A percentile compares a stretch with the other conserved stretches of the same genome.
These are phyloP conservation scores for Pseudonectria buxi DNA, from an alignment of 2,329 filamentous ascomycete genomes.

Conservation along the genomic window DNA sequence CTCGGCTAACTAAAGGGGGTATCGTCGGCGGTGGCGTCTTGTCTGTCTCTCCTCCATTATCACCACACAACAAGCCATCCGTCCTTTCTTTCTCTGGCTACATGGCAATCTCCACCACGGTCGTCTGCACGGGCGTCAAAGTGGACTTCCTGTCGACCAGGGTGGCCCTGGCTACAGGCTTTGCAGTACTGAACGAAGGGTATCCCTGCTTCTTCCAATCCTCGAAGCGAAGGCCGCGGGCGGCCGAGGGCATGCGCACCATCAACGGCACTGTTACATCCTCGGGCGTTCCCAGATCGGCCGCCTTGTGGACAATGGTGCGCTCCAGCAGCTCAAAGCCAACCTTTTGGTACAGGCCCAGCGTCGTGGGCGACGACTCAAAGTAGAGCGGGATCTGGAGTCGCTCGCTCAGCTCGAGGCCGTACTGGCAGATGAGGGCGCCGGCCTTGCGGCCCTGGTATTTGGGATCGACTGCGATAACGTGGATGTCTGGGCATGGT, in stretches of 20 bases:
- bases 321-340: slow-evolving; percentile 36
- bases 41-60: background rate
- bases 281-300: slow-evolving; percentile 26
- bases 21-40: too few relatives aligned
- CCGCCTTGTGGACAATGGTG: slow-evolving; percentile 32
- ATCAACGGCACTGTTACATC: slow-evolving; percentile 35
- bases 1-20: too few relatives aligned
- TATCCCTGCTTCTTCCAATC: slow-evolving; percentile 25
- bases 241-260: slow-evolving; percentile 33
- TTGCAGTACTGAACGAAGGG: slow-evolving; percentile 7
- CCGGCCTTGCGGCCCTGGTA: slow-evolving; percentile 38
- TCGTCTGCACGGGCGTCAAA: too few relatives aligned
- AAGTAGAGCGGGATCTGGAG: slow-evolving; percentile 38
- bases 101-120: too few relatives aligned
- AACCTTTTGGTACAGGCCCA: slow-evolving; percentile 38
- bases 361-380: slow-evolving; percentile 37
- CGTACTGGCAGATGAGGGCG: slow-evolving; percentile 35
- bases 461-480: slow-evolving; percentile 38
- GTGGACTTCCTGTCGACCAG: too few relatives aligned
- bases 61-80: background rate
- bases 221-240: slow-evolving; percentile 26
- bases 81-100: too few relatives aligned
- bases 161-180: too few relatives aligned
- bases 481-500: slow-evolving; percentile 29
- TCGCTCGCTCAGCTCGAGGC: slow-evolving; percentile 29